Evolutionary conservation across 148 eudicot genomes (phyloP), one percentile per base, ranked within the genome.

Genomic region (Heliosperma pusillum): DNA sequence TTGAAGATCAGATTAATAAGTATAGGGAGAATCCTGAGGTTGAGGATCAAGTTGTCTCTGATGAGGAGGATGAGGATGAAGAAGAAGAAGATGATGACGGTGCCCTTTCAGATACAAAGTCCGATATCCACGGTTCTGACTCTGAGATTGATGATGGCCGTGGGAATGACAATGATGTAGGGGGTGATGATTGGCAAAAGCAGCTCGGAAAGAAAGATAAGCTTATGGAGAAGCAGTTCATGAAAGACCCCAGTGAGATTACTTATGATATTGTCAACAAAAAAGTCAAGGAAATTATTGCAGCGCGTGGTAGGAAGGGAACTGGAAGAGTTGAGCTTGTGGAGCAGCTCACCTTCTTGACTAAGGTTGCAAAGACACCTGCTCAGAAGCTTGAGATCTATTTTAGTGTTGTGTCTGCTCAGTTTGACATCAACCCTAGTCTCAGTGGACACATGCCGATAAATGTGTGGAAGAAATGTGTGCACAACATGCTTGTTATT

Each of bases 321-420:
- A 93, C 98, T 0, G 94, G 92, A 15, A 86, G 85, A 77, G 85
- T 91, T 30, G 98, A 93, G 86, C 86, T 93, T 44, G 97, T 93
- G 59, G 98, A 93, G 81, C 98, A 89, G 79, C 91, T 93, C 55
- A 91, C 97, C 10, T 93, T 93, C 79, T 88, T 93, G 76, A 89
- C 94, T 12, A 84, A 82, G 76, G 97, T 93, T 77, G 98, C 98
- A 4, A 93, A 93, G 85, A 93, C 97, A 50, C 97, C 98, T 71
- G 97, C 97, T 42, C 98, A 93, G 84, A 93, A 93, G 81, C 87
- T 93, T 56, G 98, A 93, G 79, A 93, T 93, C 74, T 87, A 89
- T 20, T 91, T 93, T 63, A 83, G 87, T 81, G 97, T 91, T 72
- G 85, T 93, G 17, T 89, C 97, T 71, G 97, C 98, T 53, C 97